These are phyloP conservation scores for Coccomyxa subellipsoidea DNA, from an alignment of 163 green algal genomes.

Conservation along the genomic window DNA sequence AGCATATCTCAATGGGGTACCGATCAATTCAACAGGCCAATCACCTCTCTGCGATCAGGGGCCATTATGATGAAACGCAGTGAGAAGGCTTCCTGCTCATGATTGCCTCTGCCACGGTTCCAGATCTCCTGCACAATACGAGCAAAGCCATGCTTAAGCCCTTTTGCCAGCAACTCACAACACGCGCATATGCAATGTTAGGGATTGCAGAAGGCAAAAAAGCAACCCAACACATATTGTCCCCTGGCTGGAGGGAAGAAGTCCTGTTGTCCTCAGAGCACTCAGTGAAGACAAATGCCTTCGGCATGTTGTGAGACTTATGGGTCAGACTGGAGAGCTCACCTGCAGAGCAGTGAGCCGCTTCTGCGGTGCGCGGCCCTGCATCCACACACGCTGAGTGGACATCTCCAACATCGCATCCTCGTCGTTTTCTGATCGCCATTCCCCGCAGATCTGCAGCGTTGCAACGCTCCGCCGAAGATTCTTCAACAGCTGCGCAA, in stretches of 20 bases:
- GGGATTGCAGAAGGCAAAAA: too few species aligned
- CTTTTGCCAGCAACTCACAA: too few species aligned
- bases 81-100: constrained; percentile 18
- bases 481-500: constrained; percentile 31
- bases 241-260: too few species aligned
- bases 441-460: constrained; percentile 37
- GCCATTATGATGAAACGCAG: constrained; percentile 35
- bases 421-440: constrained; percentile 20
- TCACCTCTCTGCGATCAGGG: constrained; percentile 11
- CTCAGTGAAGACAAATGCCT: too few species aligned
- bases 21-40: too few species aligned
- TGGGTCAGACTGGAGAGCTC: too few species aligned
- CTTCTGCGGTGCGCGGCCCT: constrained; percentile 34
- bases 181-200: too few species aligned
- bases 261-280: too few species aligned
- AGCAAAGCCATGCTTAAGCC: too few species aligned
- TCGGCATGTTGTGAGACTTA: too few species aligned
- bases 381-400: constrained; percentile 33
- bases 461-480: constrained; percentile 29
- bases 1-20: too few species aligned
- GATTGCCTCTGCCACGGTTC: constrained; percentile 3
- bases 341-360: constrained; percentile 29
- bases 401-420: constrained; percentile 32
- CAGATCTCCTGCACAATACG: constrained; percentile 17
- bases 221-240: too few species aligned